Evolutionary conservation across 257 asterid species (phyloP), one percentile per base, ranked within the genome.

Genomic region (Rauvolfia tetraphylla): DNA sequence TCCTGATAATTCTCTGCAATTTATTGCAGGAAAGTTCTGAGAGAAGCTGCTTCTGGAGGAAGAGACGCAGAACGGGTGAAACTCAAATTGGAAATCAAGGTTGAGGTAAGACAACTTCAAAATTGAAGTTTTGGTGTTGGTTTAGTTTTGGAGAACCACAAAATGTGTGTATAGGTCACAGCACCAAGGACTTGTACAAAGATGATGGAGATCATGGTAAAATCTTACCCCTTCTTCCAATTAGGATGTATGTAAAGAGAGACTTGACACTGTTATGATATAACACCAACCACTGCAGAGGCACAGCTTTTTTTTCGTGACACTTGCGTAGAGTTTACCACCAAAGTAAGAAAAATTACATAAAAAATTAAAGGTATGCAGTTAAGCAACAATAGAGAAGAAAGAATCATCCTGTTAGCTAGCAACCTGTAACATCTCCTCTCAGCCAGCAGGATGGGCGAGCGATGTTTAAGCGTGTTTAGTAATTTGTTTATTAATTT

Each of bases 1-100:
- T 42, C n/a, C 17, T 49, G 46, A 57, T 68, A 38, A 12, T 71
- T 58, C 18, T 29, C 61, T 72, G 27, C 57, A 49, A 80, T 58
- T 73, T 39, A 66, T 81, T 79, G 61, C 81, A 95, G 98, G 88
- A 95, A 95, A 84, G 96, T 95, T 74, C 75, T 95, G 78, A 88
- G 99, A 83, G 97, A 95, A 88, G 90, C 95, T 81, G 97, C 98
- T 71, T 90, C 97, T 0, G 96, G 97, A 71, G 92, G 90, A 82
- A 86, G 97, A 86, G 97, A 93, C 68, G 87, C 98, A 69, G 96
- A 91, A 76, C 87, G 99, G 79, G 89, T 95, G 76, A 95, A 93
- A 83, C 88, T 93, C 77, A 90, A 84, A 81, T 81, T 95, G 83
- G 95, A 90, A 85, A 86, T 95, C 83, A 87, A 87, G 84, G 98